Conservation (phyloP, 1,139 yeast species). For the Nakaseomyces nivariensis region DNA sequence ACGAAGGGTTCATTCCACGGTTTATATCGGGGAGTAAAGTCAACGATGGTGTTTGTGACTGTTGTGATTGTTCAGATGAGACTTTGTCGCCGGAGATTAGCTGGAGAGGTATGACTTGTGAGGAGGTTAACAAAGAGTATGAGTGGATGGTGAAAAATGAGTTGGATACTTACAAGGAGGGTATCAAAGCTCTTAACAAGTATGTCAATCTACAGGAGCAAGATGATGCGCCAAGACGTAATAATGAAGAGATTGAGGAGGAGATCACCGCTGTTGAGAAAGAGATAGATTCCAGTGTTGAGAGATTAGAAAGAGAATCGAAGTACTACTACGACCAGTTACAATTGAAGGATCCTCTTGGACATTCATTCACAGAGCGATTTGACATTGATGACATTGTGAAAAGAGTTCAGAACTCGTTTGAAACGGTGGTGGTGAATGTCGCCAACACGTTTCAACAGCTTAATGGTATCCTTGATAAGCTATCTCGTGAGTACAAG, state of each 20-base stretch:
- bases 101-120: conserved; percentile 38
- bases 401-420: conserved; percentile 12
- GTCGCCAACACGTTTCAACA: conserved; percentile 19
- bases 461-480: conserved; percentile 21
- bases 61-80: conserved; percentile 97
- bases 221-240: not conserved
- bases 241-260: conserved; percentile 12
- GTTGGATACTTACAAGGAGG: conserved; percentile 20
- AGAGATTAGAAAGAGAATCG: conserved; percentile 10
- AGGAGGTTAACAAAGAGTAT: conserved; percentile 34
- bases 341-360: conserved; percentile 16
- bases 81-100: not conserved
- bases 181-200: conserved; percentile 22
- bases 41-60: conserved; percentile 91
- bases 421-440: conserved; percentile 13
- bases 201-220: conserved; percentile 20
- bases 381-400: conserved; percentile 14
- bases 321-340: conserved; percentile 15
- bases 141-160: conserved; percentile 28
- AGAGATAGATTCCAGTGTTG: not conserved
- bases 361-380: conserved; percentile 15
- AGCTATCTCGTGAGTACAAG: conserved; percentile 26
- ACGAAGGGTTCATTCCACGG: conserved; percentile 55
- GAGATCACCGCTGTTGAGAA: conserved; percentile 7
- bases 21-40: conserved; percentile 49